Base-by-base conservation (phyloP, 108 stramenopile genomes). In the Nitzschia palea region DNA sequence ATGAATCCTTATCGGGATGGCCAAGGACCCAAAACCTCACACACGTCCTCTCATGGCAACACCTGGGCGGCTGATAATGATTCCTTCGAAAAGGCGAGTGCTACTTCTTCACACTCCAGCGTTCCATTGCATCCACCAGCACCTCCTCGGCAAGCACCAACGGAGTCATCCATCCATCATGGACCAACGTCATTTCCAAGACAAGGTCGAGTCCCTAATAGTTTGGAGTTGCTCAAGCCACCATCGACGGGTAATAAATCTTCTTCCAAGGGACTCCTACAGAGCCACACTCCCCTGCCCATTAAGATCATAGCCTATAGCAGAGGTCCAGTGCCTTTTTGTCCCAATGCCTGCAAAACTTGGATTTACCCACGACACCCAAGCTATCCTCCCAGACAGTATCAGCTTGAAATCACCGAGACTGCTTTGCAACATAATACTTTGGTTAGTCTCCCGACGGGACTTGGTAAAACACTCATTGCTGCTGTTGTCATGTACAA, bases 401-500 rank as follows among this genome's bases (percentile, higher is more conserved):
- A 98, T 68, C 97, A 98, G 68, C 37, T 83, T 2, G 78, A 86
- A 62, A 95, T 96, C 34, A 57, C 90, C 2, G 56, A 80, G 22
- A 67, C 90, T 4, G 90, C 90, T 12, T 63, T 99, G 8, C 66
- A 87, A 22, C 42, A 79, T 20, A 97, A 99, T 76, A 98, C 98
- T 15, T 82, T 99, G 2, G 97, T 98, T 0, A 81, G 85, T 6
- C 77, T 99, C 0, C 99, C 99, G 1, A 99, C 99, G 4, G 99
- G 98, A 31, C 58, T 98, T 20, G 99, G 99, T n/a, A 99, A 99
- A 69, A 99, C 99, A 1, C 68, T 98, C 27, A 97, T 99, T 65
- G 99, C 98, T 1, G 96, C 97, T 9, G 97, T 97, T 9, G 96
- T 98, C 44, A 95, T 99, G 91, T 97, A 97, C 91, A 99, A 99